Percentiles rank a stretch among this genome's conserved stretches.
Evolutionary conservation across 2,329 filamentous ascomycete species (phyloP).

Genomic region (Xylariales sp.): DNA sequence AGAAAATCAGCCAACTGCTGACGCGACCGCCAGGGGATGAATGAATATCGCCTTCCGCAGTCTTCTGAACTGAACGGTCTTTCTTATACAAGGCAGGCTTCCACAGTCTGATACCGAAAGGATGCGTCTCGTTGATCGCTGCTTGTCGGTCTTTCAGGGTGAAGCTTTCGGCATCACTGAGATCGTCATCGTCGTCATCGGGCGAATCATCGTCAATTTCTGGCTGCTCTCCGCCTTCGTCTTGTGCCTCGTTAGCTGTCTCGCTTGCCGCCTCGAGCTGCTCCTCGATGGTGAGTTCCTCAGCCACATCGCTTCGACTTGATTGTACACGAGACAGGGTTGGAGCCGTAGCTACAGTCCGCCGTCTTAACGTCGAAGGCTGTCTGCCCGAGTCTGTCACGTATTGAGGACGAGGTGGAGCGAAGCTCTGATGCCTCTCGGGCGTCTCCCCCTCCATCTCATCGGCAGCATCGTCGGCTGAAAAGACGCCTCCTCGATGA

Average conservation of each 20-base stretch:
- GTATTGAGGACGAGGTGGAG: conserved; percentile 26
- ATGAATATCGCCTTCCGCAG: conserved; percentile 93
- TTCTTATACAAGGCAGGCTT: conserved; percentile 99
- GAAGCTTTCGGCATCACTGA: conserved; percentile 95
- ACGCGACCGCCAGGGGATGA: conserved; percentile 86
- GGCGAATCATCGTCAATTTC: conserved; percentile 22
- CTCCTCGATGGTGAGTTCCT: conserved; percentile 27
- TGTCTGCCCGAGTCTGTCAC: conserved; percentile 21
- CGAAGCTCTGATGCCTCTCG: conserved; percentile 38
- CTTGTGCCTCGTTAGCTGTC: conserved; percentile 27
- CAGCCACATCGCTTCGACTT: conserved; percentile 25
- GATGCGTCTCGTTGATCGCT: conserved; percentile 97
- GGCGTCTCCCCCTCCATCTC: conserved; percentile 63
- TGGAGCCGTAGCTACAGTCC: conserved; percentile 29
- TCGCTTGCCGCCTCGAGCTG: conserved; percentile 18
- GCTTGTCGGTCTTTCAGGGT: conserved; percentile 95
- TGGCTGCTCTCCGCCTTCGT: conserved; percentile 28
- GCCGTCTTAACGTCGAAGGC: conserved; percentile 34
- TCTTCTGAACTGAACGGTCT: conserved; percentile 90
- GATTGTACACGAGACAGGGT: conserved; percentile 39
- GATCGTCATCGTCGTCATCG: conserved; percentile 46
- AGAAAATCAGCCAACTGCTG: conserved; percentile 76
- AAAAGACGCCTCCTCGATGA: conserved; percentile 81
- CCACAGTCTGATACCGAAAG: conserved; percentile 98
- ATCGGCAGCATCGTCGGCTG: conserved; percentile 78